Percentiles rank a stretch among this genome's conserved stretches.
Conservation (phyloP, 768 basidiomycete genomes). For the Lactarius tabidus region DNA sequence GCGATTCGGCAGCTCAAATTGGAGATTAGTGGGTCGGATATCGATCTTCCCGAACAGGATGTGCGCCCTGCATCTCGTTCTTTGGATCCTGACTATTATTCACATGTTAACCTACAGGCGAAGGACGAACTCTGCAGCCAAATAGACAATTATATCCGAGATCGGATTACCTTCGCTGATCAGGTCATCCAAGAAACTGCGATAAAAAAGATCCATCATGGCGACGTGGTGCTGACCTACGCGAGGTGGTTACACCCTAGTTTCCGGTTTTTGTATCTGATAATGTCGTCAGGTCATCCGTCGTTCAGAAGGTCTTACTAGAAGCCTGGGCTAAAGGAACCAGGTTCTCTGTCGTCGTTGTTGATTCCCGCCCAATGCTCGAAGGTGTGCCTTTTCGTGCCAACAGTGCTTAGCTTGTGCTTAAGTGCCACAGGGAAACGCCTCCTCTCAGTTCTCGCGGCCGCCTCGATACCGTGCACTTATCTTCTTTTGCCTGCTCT, state of each 20-base stretch:
- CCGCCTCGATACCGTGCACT: conserved; percentile 74
- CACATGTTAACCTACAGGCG: conserved; percentile 49
- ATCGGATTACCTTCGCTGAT: conserved; percentile 90
- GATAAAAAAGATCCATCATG: conserved; percentile 90
- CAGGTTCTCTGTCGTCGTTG: conserved; percentile 83
- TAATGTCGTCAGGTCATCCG: conserved; percentile 67
- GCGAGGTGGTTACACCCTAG: conserved; percentile 54
- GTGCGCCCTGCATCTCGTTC: conserved; percentile 44
- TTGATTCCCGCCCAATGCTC: conserved; percentile 91
- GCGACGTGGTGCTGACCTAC: conserved; percentile 89
- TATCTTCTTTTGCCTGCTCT: conserved; percentile 89
- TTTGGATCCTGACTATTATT: conserved; percentile 8
- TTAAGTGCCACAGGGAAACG: conserved; percentile 57
- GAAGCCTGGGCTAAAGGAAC: conserved; percentile 71
- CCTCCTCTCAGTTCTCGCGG: conserved; percentile 64
- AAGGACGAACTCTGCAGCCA: conserved; percentile 78
- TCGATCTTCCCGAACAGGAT: conserved; percentile 93
- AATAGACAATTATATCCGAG: conserved; percentile 91
- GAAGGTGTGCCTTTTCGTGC: conserved; percentile 55
- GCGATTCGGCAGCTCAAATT: conserved; percentile 92
- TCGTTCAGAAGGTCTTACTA: conserved; percentile 86
- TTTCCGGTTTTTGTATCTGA: conserved; percentile 7
- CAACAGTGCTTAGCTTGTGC: conserved; percentile 2
- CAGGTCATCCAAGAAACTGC: conserved; percentile 89
- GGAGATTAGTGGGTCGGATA: conserved; percentile 88